A percentile compares a stretch with the other conserved stretches of the same genome.
phyloP scores from a whole-genome alignment of 352 stramenopile species.

The Phytophthora chlamydospora region DNA sequence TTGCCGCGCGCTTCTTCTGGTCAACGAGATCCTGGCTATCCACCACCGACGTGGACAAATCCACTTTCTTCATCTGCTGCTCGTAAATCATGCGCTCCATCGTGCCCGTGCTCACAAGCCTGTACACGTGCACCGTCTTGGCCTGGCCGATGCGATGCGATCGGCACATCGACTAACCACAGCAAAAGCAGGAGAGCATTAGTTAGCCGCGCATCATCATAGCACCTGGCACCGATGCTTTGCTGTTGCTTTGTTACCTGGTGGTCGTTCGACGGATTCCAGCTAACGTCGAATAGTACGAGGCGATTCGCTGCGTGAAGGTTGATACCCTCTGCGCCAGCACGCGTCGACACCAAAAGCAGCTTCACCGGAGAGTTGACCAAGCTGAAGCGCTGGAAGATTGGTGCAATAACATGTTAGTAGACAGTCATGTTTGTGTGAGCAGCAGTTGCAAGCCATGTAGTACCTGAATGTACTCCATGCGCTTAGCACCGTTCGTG shows the following conservation, averaged over 20 bases:
- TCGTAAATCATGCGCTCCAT: slow-evolving; percentile 94
- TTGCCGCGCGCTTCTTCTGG: slow-evolving; percentile 1
- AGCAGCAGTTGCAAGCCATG: not conserved
- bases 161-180: slow-evolving; percentile 88
- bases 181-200: slow-evolving; percentile 9
- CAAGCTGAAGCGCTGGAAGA: slow-evolving; percentile 65
- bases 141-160: slow-evolving; percentile 90
- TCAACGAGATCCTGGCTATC: slow-evolving; percentile 47
- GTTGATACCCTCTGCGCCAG: slow-evolving; percentile 90
- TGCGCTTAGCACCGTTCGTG: slow-evolving; percentile 75
- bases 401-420: slow-evolving; percentile 10
- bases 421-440: not conserved
- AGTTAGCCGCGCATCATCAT: slow-evolving; percentile 3
- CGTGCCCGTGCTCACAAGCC: slow-evolving; percentile 91
- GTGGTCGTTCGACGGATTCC: slow-evolving; percentile 92
- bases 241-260: slow-evolving; percentile 56
- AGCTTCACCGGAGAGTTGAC: slow-evolving; percentile 61
- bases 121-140: slow-evolving; percentile 92
- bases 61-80: slow-evolving; percentile 90
- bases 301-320: slow-evolving; percentile 89
- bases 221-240: not conserved
- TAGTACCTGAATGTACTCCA: slow-evolving; percentile 84
- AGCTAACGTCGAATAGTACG: slow-evolving; percentile 92
- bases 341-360: slow-evolving; percentile 79
- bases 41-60: slow-evolving; percentile 78